Percentiles rank a stretch among this genome's conserved stretches.
Evolutionary conservation across 768 basidiomycete genomes (phyloP).

Genomic region (Tulasnella sp.): DNA sequence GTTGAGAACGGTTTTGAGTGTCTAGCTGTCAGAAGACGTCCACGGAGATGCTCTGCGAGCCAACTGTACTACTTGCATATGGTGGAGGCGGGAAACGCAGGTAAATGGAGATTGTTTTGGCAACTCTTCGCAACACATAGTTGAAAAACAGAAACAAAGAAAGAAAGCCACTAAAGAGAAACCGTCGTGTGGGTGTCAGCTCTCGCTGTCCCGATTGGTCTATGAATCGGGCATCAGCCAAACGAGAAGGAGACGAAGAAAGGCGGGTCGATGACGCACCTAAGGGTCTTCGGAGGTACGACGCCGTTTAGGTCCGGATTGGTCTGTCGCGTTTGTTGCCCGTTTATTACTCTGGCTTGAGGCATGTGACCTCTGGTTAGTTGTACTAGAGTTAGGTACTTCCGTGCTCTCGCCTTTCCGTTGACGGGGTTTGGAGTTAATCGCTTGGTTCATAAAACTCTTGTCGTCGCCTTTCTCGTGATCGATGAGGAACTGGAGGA

Average conservation of each 20-base stretch:
- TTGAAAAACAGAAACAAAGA: background rate
- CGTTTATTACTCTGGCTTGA: conserved; percentile 6
- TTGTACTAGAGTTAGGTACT: conserved; percentile 20
- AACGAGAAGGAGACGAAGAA: background rate
- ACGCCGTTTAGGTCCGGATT: conserved; percentile 1
- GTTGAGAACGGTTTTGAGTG: too few relatives aligned
- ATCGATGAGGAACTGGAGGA: conserved; percentile 4
- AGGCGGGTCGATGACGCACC: conserved; percentile 14
- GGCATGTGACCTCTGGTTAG: conserved; percentile 4
- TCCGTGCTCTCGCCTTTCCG: background rate
- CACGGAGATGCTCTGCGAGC: too few relatives aligned
- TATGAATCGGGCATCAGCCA: conserved; percentile 18
- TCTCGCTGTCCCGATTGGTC: conserved; percentile 3
- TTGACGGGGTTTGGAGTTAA: conserved; percentile 7
- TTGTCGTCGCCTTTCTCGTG: conserved; percentile 6
- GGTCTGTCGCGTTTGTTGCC: background rate
- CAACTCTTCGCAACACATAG: too few relatives aligned
- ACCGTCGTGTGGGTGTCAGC: conserved; percentile 17
- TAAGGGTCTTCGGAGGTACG: background rate
- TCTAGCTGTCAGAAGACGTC: too few relatives aligned
- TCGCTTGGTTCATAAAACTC: conserved; percentile 12
- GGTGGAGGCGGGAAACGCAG: too few relatives aligned
- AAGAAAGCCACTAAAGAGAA: conserved; percentile 19
- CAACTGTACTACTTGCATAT: too few relatives aligned
- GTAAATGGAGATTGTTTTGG: too few relatives aligned